Percentiles rank a stretch among this genome's conserved stretches.
phyloP scores from a whole-genome alignment of 441 rosid genomes.

The Kokia cookei region DNA sequence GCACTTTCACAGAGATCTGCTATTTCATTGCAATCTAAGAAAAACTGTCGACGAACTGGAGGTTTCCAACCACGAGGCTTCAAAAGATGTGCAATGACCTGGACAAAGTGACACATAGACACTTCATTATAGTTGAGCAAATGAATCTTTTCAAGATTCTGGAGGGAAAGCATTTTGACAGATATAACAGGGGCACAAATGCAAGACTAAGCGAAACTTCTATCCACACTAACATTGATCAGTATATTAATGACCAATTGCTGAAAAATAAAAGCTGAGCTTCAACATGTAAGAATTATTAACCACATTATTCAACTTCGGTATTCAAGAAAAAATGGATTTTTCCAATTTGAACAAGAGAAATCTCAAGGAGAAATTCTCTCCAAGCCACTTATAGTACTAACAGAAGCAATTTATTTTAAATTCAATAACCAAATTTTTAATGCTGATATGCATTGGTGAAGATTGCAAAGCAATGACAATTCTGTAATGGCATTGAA shows the following conservation, averaged over 20 bases:
- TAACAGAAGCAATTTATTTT: neutral
- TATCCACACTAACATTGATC: neutral
- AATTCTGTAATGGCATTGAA: neutral
- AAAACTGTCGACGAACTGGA: constrained; percentile 95
- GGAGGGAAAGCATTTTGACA: neutral
- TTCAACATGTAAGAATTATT: neutral
- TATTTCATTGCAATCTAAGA: constrained; percentile 96
- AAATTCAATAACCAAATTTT: neutral
- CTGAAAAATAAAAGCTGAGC: neutral
- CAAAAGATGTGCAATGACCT: constrained; percentile 90
- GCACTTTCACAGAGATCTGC: constrained; percentile 96
- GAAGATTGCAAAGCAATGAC: neutral
- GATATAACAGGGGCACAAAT: neutral
- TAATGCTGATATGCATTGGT: neutral
- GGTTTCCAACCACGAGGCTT: constrained; percentile 99
- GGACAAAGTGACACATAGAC: constrained; percentile 4
- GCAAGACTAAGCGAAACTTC: neutral
- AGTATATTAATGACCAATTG: neutral
- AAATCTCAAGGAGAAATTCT: neutral
- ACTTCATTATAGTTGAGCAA: constrained; percentile 3
- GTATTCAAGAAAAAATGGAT: neutral
- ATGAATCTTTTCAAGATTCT: neutral
- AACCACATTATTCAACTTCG: neutral
- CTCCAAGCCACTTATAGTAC: neutral
- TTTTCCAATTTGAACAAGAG: neutral